Evolutionary conservation across 768 basidiomycete genomes (phyloP).

Genomic region (Phlebiopsis gigantea): DNA sequence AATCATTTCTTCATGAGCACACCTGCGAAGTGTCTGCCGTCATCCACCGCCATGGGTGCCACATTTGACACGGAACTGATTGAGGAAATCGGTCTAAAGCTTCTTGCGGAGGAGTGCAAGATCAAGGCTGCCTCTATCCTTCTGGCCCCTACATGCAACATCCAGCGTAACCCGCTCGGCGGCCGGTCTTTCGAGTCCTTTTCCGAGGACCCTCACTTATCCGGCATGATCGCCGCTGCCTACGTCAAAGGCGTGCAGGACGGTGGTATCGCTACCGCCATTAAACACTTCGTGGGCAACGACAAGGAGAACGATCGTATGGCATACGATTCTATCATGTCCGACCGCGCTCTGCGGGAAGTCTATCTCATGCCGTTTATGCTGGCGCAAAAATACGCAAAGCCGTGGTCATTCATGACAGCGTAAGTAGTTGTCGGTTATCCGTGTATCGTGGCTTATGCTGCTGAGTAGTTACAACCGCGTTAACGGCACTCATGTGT

Average conservation of each 20-base stretch:
- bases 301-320: conserved; percentile 79
- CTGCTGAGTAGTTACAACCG: conserved; percentile 51
- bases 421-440: conserved; percentile 36
- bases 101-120: conserved; percentile 71
- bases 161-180: conserved; percentile 73
- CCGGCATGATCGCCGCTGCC: conserved; percentile 62
- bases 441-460: not conserved
- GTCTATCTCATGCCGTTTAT: conserved; percentile 62
- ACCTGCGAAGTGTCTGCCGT: conserved; percentile 76
- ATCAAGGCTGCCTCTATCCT: conserved; percentile 62
- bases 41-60: conserved; percentile 68
- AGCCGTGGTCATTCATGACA: conserved; percentile 59
- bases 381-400: conserved; percentile 43
- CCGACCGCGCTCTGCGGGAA: conserved; percentile 49
- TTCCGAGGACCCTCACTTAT: conserved; percentile 73
- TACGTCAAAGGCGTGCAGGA: conserved; percentile 76
- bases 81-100: conserved; percentile 51
- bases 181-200: conserved; percentile 67
- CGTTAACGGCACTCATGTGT: conserved; percentile 69
- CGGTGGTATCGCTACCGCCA: conserved; percentile 68
- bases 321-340: conserved; percentile 49
- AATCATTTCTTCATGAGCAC: conserved; percentile 79
- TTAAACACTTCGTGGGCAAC: conserved; percentile 82
- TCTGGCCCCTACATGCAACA: conserved; percentile 81
- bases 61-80: conserved; percentile 69